These are phyloP conservation scores for Thymus quinquecostatus DNA, from an alignment of 257 asterid genomes.

Conservation along the genomic window DNA sequence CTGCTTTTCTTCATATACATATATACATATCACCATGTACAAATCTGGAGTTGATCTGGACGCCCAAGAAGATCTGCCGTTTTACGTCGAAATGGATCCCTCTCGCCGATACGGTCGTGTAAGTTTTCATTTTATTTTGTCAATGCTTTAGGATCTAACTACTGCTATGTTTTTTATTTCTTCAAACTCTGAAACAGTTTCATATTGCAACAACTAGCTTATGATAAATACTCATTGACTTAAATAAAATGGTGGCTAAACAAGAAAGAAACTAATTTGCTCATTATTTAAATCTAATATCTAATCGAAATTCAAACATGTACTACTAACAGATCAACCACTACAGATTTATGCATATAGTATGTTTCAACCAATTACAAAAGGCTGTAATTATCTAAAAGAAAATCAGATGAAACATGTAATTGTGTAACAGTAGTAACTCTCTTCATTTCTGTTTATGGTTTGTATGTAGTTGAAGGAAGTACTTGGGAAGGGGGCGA, in stretches of 20 bases:
- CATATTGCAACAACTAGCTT: neutral
- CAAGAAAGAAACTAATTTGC: neutral
- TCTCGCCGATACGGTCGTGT: constrained; percentile 81
- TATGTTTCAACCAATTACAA: neutral
- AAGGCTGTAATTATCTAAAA: no score
- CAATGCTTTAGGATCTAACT: neutral
- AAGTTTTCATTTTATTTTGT: constrained; percentile 36
- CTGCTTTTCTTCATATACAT: neutral
- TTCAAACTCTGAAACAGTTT: neutral
- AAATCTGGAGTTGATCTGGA: constrained; percentile 33
- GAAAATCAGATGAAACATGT: no score
- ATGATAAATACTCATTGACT: constrained; percentile 21
- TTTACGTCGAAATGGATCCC: constrained; percentile 76
- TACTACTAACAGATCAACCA: neutral
- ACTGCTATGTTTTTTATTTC: neutral
- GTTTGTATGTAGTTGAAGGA: constrained; percentile 57
- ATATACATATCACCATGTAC: constrained; percentile 54
- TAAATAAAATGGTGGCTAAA: constrained; percentile 9
- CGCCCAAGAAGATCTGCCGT: constrained; percentile 40
- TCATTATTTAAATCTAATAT: constrained; percentile 3
- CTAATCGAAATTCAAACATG: neutral
- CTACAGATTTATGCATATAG: neutral
- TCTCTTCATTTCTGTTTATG: no score
- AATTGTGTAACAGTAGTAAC: no score
- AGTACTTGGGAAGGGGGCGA: constrained; percentile 87